phyloP scores from a whole-genome alignment of 257 asterid species.

The Solanum phureja region DNA sequence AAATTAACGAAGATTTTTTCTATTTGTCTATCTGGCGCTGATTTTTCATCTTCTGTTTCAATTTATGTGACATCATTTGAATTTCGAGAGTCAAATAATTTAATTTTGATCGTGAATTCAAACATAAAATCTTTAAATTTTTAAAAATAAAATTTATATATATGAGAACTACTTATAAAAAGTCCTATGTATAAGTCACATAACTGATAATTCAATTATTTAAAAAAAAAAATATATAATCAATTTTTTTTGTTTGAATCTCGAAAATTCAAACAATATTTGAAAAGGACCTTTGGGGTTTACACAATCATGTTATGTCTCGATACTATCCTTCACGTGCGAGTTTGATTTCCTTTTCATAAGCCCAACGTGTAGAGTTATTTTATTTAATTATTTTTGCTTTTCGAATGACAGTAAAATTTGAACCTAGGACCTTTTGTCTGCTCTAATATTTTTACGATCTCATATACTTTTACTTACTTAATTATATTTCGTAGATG shows the following conservation, averaged over 20 bases:
- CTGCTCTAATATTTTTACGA: neutral
- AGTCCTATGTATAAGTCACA: no score
- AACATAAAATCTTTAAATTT: no score
- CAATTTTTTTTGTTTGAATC: neutral
- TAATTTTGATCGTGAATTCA: rapidly evolving
- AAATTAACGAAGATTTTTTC: no score
- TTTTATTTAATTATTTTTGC: neutral
- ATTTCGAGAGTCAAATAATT: no score
- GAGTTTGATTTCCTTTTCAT: neutral
- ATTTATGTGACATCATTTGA: neutral
- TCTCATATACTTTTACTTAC: neutral
- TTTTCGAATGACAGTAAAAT: neutral
- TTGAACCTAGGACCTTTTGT: neutral
- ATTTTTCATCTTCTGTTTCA: no score
- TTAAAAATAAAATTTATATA: no score
- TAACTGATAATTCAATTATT: no score
- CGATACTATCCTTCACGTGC: neutral
- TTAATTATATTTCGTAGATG: neutral
- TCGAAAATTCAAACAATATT: neutral
- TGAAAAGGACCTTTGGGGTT: neutral
- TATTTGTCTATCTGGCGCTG: no score
- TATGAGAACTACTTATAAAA: no score
- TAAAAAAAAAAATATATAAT: no score
- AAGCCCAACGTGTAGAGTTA: neutral
- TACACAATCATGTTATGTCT: neutral